phyloP scores from a whole-genome alignment of 1,284 basidiomycete genomes.

The Austroboletus niveus region DNA sequence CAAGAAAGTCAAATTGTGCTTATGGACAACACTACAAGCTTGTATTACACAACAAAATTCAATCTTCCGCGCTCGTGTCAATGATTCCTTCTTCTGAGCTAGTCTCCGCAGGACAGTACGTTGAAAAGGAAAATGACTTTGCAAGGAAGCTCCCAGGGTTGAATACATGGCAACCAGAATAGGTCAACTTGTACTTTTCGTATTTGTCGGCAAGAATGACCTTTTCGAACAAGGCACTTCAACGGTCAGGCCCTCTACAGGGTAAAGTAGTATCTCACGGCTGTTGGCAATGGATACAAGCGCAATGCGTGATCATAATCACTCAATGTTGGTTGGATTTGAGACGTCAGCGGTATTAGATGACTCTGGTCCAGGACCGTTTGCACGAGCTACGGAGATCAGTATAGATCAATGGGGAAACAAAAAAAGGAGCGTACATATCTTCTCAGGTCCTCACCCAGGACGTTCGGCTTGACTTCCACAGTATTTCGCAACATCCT shows the following conservation, averaged over 20 bases:
- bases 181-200: slow-evolving; percentile 94
- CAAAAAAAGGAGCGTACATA: slow-evolving; percentile 58
- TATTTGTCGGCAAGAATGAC: slow-evolving; percentile 96
- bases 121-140: slow-evolving; percentile 80
- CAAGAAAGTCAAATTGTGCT: background rate
- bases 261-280: slow-evolving; percentile 46
- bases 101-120: slow-evolving; percentile 76
- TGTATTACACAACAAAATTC: background rate
- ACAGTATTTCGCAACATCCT: slow-evolving; percentile 91
- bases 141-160: slow-evolving; percentile 92
- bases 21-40: background rate
- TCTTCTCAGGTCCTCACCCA: slow-evolving; percentile 79
- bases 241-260: no score
- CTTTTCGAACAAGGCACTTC: slow-evolving; percentile 38
- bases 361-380: slow-evolving; percentile 91
- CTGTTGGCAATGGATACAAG: slow-evolving; percentile 92
- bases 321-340: slow-evolving; percentile 84
- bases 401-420: background rate
- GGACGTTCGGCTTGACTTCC: slow-evolving; percentile 75
- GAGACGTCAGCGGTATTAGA: slow-evolving; percentile 80
- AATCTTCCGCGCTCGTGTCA: slow-evolving; percentile 37
- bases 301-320: slow-evolving; percentile 93
- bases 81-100: slow-evolving; percentile 71
- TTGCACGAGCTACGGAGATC: slow-evolving; percentile 75
- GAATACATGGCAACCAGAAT: slow-evolving; percentile 98